Conservation (phyloP, 768 basidiomycete species). For the Hypholoma sublateritium region DNA sequence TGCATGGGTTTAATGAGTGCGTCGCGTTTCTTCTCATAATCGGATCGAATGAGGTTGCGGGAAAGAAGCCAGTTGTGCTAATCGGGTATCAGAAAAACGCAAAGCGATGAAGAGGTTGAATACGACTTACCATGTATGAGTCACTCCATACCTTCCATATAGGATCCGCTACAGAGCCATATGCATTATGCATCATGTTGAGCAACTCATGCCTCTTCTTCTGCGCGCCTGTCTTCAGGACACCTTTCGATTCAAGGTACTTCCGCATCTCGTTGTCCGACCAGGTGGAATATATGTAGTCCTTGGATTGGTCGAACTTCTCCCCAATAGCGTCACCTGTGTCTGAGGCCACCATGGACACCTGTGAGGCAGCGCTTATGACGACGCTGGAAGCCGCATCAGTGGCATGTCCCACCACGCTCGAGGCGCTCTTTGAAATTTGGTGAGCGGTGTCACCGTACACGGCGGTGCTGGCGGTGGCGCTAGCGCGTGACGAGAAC, state of each 20-base stretch:
- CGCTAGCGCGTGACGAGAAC: constrained; percentile 49
- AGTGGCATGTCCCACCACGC: constrained; percentile 16
- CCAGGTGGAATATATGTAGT: constrained; percentile 91
- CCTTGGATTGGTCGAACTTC: constrained; percentile 70
- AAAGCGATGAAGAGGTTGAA: background rate
- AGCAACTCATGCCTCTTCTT: constrained; percentile 69
- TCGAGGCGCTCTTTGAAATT: constrained; percentile 39
- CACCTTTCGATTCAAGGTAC: constrained; percentile 75
- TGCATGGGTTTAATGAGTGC: constrained; percentile 68
- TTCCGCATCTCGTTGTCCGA: constrained; percentile 70
- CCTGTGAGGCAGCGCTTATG: constrained; percentile 28
- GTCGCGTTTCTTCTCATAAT: constrained; percentile 54
- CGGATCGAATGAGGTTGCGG: constrained; percentile 68
- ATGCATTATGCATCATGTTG: constrained; percentile 65
- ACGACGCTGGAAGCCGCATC: constrained; percentile 13
- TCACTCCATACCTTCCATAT: constrained; percentile 88
- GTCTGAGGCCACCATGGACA: constrained; percentile 34
- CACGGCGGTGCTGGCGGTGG: constrained; percentile 48
- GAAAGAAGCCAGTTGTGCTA: constrained; percentile 83
- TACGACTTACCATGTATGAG: constrained; percentile 67
- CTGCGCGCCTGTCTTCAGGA: constrained; percentile 60
- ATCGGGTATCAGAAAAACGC: background rate
- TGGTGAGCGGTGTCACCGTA: constrained; percentile 43
- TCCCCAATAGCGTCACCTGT: constrained; percentile 51
- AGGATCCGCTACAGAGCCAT: constrained; percentile 59